phyloP scores from a whole-genome alignment of 768 basidiomycete species.

The Russula earlei region DNA sequence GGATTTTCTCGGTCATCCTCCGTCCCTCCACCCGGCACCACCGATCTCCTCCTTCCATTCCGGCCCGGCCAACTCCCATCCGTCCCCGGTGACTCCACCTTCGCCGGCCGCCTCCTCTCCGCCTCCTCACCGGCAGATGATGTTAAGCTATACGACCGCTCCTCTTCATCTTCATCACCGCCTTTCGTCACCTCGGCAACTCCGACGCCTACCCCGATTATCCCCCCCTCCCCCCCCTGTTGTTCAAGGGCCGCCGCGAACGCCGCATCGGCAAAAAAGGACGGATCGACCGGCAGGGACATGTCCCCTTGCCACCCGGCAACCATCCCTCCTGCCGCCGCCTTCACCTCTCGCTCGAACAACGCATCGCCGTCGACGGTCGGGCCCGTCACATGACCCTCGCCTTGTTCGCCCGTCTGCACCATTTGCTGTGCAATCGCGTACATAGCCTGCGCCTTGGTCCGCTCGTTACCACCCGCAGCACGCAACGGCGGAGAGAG shows the following conservation, averaged over 20 bases:
- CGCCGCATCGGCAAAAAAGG: conserved; percentile 45
- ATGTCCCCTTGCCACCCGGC: conserved; percentile 33
- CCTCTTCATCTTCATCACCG: conserved; percentile 6
- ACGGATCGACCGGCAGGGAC: conserved; percentile 39
- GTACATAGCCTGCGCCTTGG: conserved; percentile 55
- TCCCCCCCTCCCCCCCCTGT: conserved; percentile 31
- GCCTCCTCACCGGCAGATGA: neutral
- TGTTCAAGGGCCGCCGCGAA: conserved; percentile 44
- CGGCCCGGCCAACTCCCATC: neutral
- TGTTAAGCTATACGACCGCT: neutral
- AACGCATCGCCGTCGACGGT: conserved; percentile 22
- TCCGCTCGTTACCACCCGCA: conserved; percentile 28
- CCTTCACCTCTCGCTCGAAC: conserved; percentile 23
- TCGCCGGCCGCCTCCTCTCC: neutral
- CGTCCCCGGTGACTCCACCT: neutral
- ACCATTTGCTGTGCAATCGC: conserved; percentile 60
- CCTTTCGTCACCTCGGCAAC: conserved; percentile 19
- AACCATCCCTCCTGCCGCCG: conserved; percentile 25
- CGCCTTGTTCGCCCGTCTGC: conserved; percentile 32
- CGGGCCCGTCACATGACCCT: conserved; percentile 20
- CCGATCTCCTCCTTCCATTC: neutral
- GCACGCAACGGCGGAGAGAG: conserved; percentile 24
- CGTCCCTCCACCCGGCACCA: neutral
- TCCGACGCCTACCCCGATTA: conserved; percentile 26
- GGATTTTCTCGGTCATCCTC: conserved; percentile 7